Base-by-base conservation (phyloP, 352 stramenopile genomes). In the Aphanomyces invadans region DNA sequence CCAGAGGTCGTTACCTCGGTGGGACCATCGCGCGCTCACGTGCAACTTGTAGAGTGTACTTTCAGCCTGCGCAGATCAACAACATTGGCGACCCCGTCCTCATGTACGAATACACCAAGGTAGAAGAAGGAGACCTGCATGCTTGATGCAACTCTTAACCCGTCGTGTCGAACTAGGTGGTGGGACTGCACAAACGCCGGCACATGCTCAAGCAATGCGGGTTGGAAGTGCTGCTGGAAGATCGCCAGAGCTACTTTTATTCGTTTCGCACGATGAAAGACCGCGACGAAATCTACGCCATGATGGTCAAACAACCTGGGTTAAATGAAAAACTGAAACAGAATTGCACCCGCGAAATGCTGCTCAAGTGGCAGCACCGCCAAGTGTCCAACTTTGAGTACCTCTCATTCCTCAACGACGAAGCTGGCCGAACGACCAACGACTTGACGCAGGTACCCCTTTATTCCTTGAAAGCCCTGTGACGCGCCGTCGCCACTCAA, bases 351-450 rank as follows among this genome's bases (percentile, higher is more conserved):
- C 74, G 83, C 21, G 71, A 69, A 19, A 88, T 90, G 83, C 77
- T 90, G 71, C 71, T 65, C 32, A 80, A 80, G 63, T 92, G 83
- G 83, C 83, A 92, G 52, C 60, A 59, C 2, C 73, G 79, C 12
- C 77, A 89, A 44, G 74, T 99, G 44, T 97, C 87, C 2, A 99
- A 98, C 72, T 98, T 97, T 66, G 83, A 92, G 11, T 97, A 97
- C 70, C 71, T 97, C 29, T 71, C 76, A 46, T 90, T 88, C 52
- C 73, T 97, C 17, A 97, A 97, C 72, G 89, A 89, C 53, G 73
- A 81, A 12, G 84, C 86, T 4, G 87, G 86, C 0, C 76, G 89
- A 23, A 92, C 79, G 26, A 73, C 77, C 31, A 95, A 96, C 63
- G 89, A 97, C 56, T 51, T 97, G 62, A 94, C 81, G 17, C 92